These are phyloP conservation scores for Castanea crenata DNA, from an alignment of 306 rosid species.

Conservation along the genomic window DNA sequence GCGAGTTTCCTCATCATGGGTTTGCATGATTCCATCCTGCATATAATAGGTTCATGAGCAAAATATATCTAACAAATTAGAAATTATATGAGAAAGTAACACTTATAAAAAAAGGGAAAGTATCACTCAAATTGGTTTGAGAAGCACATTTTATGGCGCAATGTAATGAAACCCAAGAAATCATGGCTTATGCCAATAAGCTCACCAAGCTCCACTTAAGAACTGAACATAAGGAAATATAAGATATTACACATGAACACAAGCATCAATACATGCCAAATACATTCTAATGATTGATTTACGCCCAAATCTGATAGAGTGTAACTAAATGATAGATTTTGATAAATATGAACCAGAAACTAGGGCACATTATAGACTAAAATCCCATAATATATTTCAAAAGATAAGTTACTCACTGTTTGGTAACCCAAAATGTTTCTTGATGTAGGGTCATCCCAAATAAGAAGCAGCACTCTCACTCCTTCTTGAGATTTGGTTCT, in stretches of 20 bases:
- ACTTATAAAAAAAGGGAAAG: neutral
- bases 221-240: constrained; percentile 10
- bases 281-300: neutral
- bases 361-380: neutral
- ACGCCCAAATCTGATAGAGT: neutral
- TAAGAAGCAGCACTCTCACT: constrained; percentile 92
- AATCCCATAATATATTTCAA: constrained; percentile 8
- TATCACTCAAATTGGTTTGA: neutral
- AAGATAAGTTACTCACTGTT: constrained; percentile 55
- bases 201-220: constrained; percentile 6
- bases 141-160: neutral
- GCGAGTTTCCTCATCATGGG: constrained; percentile 96
- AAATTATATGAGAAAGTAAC: neutral
- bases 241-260: constrained; percentile 5
- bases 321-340: neutral
- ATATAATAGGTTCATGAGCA: constrained; percentile 2
- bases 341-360: neutral
- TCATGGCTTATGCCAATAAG: constrained; percentile 2
- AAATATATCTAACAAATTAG: constrained; percentile 5
- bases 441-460: constrained; percentile 98
- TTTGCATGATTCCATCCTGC: constrained; percentile 98
- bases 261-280: neutral
- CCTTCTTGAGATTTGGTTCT: constrained; percentile 91
- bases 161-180: neutral
- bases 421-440: constrained; percentile 82